Base-by-base conservation (phyloP, 306 rosid species). In the Dalbergia cultrata region DNA sequence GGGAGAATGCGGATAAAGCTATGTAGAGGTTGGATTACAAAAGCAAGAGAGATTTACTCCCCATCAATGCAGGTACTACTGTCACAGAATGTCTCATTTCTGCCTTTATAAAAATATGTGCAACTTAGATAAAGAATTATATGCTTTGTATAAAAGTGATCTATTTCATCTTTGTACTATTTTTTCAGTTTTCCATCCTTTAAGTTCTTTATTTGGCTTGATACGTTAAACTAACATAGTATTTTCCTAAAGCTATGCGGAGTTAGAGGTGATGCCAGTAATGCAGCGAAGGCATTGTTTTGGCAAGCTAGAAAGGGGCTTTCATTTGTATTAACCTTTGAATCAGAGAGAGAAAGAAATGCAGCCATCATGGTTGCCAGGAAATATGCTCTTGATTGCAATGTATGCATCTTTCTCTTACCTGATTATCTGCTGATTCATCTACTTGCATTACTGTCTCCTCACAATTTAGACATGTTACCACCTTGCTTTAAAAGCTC, bases 1-100 rank as follows among this genome's bases (percentile, higher is more conserved):
- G 99, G 99, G 56, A 95, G 94, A 89, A 87, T 87, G 95, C 93
- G 97, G 88, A 91, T 93, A 87, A 95, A 95, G 86, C 92, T 95
- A 33, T 86, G 89, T 58, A 86, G 99, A 86, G 99, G 99, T 63
- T 95, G 99, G 99, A 95, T 95, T 74, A 93, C 99, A 26, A 95
- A 95, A 85, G 89, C 99, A 61, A 90, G 99, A 81, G 99, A 95
- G 85, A 95, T 81, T 81, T 95, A 95, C 86, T 93, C 97, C 62
- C 85, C 92, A 43, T 79, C 93, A 43, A 93, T 95, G 99, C 99
- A 88, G 95, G 99, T 90, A 88, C 41, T n/a, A 61, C 47, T 45
- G 6, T 63, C 69, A 9, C 50, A 61, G 18, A 70, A 53, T n/a
- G 21, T 11, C 17, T 39, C 37, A 22, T 33, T 63, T 62, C 63